Base-by-base conservation (phyloP, 2,329 filamentous ascomycete genomes). In the Xylaria sp. region DNA sequence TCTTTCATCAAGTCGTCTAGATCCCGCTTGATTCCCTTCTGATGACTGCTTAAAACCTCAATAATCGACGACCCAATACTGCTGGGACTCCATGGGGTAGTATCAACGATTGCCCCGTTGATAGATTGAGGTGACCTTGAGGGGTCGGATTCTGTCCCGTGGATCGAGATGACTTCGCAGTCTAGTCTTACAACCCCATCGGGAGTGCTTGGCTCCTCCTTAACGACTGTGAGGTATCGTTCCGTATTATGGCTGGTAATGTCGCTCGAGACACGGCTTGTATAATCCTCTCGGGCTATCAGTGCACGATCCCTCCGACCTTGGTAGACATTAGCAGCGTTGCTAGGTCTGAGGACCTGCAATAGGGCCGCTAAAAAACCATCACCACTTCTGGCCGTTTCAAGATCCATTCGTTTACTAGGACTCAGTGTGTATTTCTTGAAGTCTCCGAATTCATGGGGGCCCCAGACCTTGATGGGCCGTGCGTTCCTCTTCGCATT, bases 381-480 rank as follows among this genome's bases (percentile, higher is more conserved):
- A 11, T 61, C 68, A n/a, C 65, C 62, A 2, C 40, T 44, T 21
- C 58, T 66, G 0, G 65, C 69, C 13, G 38, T 48, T 1, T 48
- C 2, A 3, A 19, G 44, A 17, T 69, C 59, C 17, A 72, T 67
- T 29, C 63, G 60, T 4, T 68, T 65, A 0, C 31, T 46, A 10
- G 49, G 38, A 4, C 46, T n/a, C 1, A 72, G 51, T 1, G 67
- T 64, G 44, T 72, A 72, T 3, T 4, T 7, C 15, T 38, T 60
- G 43, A 72, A 72, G 1, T 25, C 33, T 0, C 59, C 38, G 47
- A 69, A 72, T 31, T 65, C 46, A 1, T 52, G 8, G 37, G 65
- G 67, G 0, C 38, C 40, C 70, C 70, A 72, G 21, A 71, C 63
- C 21, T 67, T 55, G 21, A 72, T 51, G n/a, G 56, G 53, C n/a